phyloP scores from a whole-genome alignment of 805 yeast genomes.

The Millerozyma miso region DNA sequence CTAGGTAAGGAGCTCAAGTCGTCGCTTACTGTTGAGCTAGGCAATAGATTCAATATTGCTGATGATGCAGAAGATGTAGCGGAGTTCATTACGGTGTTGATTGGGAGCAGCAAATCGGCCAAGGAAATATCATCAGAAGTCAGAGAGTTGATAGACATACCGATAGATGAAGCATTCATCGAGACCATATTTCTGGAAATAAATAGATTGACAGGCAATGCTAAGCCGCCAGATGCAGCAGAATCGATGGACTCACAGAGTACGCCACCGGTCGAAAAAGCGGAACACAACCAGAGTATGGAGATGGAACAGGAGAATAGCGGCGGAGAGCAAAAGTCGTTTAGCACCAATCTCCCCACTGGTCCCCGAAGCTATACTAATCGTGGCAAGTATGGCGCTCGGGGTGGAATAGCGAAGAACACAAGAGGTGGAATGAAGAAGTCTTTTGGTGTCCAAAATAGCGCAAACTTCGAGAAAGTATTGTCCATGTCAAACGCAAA shows the following conservation, averaged over 20 bases:
- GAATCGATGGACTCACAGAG: conserved; percentile 2
- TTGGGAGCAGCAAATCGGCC: conserved; percentile 62
- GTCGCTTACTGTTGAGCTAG: conserved; percentile 32
- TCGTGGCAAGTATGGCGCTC: conserved; percentile 3
- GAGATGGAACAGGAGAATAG: neutral
- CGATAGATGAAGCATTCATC: conserved; percentile 55
- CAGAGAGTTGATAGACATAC: conserved; percentile 55
- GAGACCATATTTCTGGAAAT: conserved; percentile 57
- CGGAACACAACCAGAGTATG: neutral
- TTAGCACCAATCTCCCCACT: conserved; percentile 4
- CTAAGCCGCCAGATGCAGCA: conserved; percentile 2
- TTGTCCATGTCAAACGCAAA: conserved; percentile 29
- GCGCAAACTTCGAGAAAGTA: conserved; percentile 39
- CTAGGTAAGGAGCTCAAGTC: conserved; percentile 33
- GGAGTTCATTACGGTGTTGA: conserved; percentile 67
- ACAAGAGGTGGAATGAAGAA: conserved; percentile 17
- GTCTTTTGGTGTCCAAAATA: conserved; percentile 34
- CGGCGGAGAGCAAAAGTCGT: neutral
- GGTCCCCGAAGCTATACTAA: conserved; percentile 5
- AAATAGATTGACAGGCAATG: conserved; percentile 28
- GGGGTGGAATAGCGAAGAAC: conserved; percentile 23
- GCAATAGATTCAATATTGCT: conserved; percentile 27
- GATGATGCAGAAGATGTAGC: conserved; percentile 57
- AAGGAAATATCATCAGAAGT: conserved; percentile 60
- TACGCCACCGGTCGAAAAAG: conserved; percentile 1